A percentile compares a stretch with the other conserved stretches of the same genome.
phyloP scores from a whole-genome alignment of 441 rosid genomes.

The Croton setiger region DNA sequence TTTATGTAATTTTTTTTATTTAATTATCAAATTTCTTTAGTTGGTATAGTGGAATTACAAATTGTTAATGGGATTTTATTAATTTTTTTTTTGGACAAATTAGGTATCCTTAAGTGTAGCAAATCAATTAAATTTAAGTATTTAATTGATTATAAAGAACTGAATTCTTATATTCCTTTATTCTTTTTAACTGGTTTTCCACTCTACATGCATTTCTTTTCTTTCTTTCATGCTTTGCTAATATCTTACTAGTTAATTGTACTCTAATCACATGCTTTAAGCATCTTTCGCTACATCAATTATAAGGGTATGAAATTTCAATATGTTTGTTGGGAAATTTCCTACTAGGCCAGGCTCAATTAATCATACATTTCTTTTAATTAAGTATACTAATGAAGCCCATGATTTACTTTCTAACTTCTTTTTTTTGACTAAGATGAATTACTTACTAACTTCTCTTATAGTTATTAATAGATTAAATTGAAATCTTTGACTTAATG shows the following conservation, averaged over 20 bases:
- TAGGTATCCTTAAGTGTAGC: conserved; percentile 36
- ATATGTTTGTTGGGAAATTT: not conserved
- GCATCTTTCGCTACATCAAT: conserved; percentile 11
- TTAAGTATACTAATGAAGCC: no score
- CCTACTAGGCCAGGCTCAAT: not conserved
- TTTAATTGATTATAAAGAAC: conserved; percentile 1
- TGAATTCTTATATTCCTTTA: not conserved
- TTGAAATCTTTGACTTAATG: not conserved
- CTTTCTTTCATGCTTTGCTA: conserved; percentile 5
- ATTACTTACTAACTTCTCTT: not conserved
- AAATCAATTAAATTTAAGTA: conserved; percentile 10
- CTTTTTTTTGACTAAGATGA: no score
- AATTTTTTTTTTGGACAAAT: not conserved
- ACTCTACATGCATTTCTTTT: not conserved
- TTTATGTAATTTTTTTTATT: not conserved
- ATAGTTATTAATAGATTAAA: not conserved
- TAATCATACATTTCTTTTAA: not conserved
- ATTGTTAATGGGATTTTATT: not conserved
- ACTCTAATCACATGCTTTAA: conserved; percentile 20
- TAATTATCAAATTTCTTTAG: conserved; percentile 8
- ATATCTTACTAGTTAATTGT: not conserved
- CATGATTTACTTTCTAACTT: no score
- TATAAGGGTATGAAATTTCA: conserved; percentile 2
- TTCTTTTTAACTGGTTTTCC: conserved; percentile 7
- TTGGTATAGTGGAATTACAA: conserved; percentile 38